These are phyloP conservation scores for Penicillium brasilianum DNA, from an alignment of 2,329 filamentous ascomycete genomes.

Conservation along the genomic window DNA sequence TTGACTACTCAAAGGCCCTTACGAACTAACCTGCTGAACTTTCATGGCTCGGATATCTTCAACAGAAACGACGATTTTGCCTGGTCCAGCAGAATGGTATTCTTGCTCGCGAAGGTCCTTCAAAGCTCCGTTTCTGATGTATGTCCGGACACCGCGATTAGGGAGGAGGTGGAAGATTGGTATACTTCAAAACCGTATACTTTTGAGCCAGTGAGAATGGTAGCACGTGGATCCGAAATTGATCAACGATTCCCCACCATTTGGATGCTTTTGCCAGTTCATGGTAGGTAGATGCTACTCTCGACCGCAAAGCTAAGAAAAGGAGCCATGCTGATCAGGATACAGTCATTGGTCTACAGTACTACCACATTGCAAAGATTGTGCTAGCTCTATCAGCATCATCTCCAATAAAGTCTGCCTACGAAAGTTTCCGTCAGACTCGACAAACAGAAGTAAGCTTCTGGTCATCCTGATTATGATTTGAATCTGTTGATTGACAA, in stretches of 20 bases:
- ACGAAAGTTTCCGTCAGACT: constrained; percentile 30
- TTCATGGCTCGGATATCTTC: constrained; percentile 40
- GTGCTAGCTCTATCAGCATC: constrained; percentile 31
- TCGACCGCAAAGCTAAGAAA: background rate
- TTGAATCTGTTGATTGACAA: background rate
- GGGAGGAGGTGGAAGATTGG: constrained; percentile 31
- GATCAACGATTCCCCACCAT: constrained; percentile 36
- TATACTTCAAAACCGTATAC: constrained; percentile 29
- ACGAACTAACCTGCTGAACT: constrained; percentile 43
- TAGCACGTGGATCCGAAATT: constrained; percentile 26
- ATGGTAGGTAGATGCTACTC: constrained; percentile 23
- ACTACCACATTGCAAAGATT: constrained; percentile 43
- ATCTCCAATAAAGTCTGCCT: constrained; percentile 17
- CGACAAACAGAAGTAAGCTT: constrained; percentile 29
- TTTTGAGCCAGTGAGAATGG: constrained; percentile 34
- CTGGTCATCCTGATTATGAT: background rate
- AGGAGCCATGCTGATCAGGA: background rate
- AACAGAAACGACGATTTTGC: constrained; percentile 42
- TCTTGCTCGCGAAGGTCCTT: constrained; percentile 42
- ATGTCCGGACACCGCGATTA: background rate
- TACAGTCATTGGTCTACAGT: constrained; percentile 42
- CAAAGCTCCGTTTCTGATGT: constrained; percentile 25
- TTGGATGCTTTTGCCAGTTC: constrained; percentile 41
- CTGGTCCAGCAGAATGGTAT: constrained; percentile 44
- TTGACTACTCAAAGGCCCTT: constrained; percentile 42